Percentiles rank a stretch among this genome's conserved stretches.
Evolutionary conservation across 768 basidiomycete genomes (phyloP).

Genomic region (Lactarius pseudohatsudake): DNA sequence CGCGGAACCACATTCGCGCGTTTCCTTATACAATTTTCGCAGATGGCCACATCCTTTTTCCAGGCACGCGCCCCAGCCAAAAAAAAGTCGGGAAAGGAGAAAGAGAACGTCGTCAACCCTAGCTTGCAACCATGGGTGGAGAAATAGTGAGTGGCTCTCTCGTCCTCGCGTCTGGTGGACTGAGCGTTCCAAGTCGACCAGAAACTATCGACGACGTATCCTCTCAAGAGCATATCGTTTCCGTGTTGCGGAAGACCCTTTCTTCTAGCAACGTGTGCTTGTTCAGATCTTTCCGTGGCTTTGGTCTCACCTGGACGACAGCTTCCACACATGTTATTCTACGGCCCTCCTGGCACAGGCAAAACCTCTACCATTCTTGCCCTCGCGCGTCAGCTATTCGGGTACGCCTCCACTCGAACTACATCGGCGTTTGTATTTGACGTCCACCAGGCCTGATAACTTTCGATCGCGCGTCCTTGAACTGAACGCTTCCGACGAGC

Average conservation of each 20-base stretch:
- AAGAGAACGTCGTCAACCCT: constrained; percentile 47
- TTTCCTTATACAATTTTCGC: constrained; percentile 22
- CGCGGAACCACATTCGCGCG: background rate
- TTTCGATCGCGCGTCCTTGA: constrained; percentile 92
- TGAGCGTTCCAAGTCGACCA: constrained; percentile 63
- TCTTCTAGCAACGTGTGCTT: constrained; percentile 82
- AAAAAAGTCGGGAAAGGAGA: constrained; percentile 30
- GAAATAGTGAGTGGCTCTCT: constrained; percentile 72
- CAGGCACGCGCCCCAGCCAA: constrained; percentile 35
- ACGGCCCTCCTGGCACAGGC: constrained; percentile 97
- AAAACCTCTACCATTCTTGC: constrained; percentile 99
- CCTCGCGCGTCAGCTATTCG: constrained; percentile 89
- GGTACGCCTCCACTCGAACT: constrained; percentile 47
- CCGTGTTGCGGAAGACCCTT: constrained; percentile 87
- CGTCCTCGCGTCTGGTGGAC: background rate
- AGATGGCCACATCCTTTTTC: constrained; percentile 64
- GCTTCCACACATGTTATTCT: constrained; percentile 99
- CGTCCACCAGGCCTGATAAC: constrained; percentile 77
- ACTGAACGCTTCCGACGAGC: constrained; percentile 97
- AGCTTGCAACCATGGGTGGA: constrained; percentile 93
- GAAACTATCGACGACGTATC: constrained; percentile 98
- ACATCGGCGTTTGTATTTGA: background rate
- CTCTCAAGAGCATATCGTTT: constrained; percentile 94
- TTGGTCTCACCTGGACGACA: constrained; percentile 36
- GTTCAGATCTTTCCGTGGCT: constrained; percentile 2